phyloP scores from a whole-genome alignment of 768 basidiomycete genomes.

The Kwoniella dendrophila region DNA sequence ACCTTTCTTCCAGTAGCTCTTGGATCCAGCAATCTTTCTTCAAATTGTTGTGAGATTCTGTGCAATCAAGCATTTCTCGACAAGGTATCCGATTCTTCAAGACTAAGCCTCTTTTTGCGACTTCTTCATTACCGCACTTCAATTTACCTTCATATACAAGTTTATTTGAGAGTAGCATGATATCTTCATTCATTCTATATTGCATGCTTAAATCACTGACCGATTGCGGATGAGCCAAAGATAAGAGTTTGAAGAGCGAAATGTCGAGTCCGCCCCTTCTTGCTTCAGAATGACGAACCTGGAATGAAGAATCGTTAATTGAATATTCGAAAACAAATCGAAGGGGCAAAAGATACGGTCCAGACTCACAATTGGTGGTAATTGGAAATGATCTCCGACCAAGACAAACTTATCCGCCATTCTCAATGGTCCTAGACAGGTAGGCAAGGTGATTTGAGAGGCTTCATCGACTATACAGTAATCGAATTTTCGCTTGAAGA shows the following conservation, averaged over 20 bases:
- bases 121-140: slow-evolving; percentile 72
- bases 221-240: slow-evolving; percentile 80
- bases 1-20: slow-evolving; percentile 68
- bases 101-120: slow-evolving; percentile 65
- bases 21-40: slow-evolving; percentile 70
- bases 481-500: slow-evolving; percentile 82
- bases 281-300: slow-evolving; percentile 81
- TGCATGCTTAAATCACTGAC: slow-evolving; percentile 84
- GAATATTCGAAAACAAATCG: not conserved
- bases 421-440: slow-evolving; percentile 88
- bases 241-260: slow-evolving; percentile 84
- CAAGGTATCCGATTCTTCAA: slow-evolving; percentile 61
- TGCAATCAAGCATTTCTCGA: slow-evolving; percentile 13
- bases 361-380: slow-evolving; percentile 79
- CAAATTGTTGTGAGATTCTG: slow-evolving; percentile 8
- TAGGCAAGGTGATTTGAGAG: slow-evolving; percentile 94
- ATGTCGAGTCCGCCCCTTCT: slow-evolving; percentile 83
- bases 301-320: not conserved
- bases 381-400: slow-evolving; percentile 95
- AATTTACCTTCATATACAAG: slow-evolving; percentile 80
- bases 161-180: slow-evolving; percentile 85
- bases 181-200: slow-evolving; percentile 95
- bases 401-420: slow-evolving; percentile 89
- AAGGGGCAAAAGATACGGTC: not conserved
- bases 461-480: slow-evolving; percentile 98